Conservation (phyloP, 495 filamentous ascomycete species). For the Aspergillus bridgeri region DNA sequence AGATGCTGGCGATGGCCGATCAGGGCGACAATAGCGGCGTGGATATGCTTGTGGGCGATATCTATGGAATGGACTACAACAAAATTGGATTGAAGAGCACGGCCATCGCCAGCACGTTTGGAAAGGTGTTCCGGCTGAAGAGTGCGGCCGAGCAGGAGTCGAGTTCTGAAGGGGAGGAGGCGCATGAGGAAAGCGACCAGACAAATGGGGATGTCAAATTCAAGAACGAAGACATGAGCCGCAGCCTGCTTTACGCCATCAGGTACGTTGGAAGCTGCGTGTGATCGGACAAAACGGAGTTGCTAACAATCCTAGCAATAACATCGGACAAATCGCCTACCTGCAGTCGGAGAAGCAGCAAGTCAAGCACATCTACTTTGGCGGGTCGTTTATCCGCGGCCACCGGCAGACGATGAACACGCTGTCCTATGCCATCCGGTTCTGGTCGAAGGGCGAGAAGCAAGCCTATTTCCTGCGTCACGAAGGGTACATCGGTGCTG, state of each 20-base stretch:
- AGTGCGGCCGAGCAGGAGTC: conserved; percentile 58
- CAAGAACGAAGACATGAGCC: conserved; percentile 61
- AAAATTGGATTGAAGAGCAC: conserved; percentile 93
- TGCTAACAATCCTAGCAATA: conserved; percentile 62
- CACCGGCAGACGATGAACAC: conserved; percentile 98
- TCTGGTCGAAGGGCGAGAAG: conserved; percentile 92
- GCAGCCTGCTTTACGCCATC: conserved; percentile 76
- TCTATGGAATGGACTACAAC: conserved; percentile 91
- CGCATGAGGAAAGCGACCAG: conserved; percentile 57
- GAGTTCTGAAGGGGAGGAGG: conserved; percentile 32
- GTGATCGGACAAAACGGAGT: background rate
- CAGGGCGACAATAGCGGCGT: conserved; percentile 87
- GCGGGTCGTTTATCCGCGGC: conserved; percentile 93
- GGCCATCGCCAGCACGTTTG: conserved; percentile 92
- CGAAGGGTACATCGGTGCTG: conserved; percentile 94
- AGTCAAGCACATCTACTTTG: conserved; percentile 92
- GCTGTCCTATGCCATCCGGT: conserved; percentile 89
- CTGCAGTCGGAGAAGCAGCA: conserved; percentile 89
- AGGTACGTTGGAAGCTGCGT: conserved; percentile 41
- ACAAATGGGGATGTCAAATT: conserved; percentile 46
- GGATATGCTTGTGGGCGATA: conserved; percentile 97
- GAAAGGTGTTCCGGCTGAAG: conserved; percentile 91
- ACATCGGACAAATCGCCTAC: conserved; percentile 97
- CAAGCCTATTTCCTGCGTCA: conserved; percentile 95
- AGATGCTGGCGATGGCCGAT: conserved; percentile 94